phyloP scores from a whole-genome alignment of 768 basidiomycete species.

The Boletus barrowsii region DNA sequence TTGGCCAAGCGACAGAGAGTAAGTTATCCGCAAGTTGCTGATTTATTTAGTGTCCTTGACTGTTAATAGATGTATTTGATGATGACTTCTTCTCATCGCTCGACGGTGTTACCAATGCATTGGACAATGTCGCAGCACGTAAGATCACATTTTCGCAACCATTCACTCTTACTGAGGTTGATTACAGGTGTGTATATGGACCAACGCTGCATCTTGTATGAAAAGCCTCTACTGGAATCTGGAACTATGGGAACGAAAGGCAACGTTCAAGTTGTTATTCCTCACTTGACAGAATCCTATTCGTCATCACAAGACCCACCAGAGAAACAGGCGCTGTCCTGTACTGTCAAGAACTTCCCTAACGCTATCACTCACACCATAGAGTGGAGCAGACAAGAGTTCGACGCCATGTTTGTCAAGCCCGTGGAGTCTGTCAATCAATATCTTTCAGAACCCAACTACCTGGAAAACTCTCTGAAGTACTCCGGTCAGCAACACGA shows the following conservation, averaged over 20 bases:
- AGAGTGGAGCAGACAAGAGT: slow-evolving; percentile 95
- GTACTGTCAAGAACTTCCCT: slow-evolving; percentile 99
- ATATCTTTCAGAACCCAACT: slow-evolving; percentile 96
- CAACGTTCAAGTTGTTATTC: slow-evolving; percentile 93
- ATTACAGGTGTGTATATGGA: slow-evolving; percentile 94
- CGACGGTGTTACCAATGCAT: slow-evolving; percentile 94
- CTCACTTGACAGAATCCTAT: slow-evolving; percentile 94
- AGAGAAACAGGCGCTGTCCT: slow-evolving; percentile 94
- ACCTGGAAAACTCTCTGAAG: slow-evolving; percentile 85
- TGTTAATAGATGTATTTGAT: slow-evolving; percentile 70
- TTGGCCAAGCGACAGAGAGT: slow-evolving; percentile 93
- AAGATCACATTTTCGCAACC: slow-evolving; percentile 29
- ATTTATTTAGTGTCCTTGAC: slow-evolving; percentile 11
- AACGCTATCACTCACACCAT: slow-evolving; percentile 98
- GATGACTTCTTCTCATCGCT: slow-evolving; percentile 84
- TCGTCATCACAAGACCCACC: slow-evolving; percentile 98
- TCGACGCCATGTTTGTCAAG: slow-evolving; percentile 91
- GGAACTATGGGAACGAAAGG: slow-evolving; percentile 98
- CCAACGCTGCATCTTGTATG: slow-evolving; percentile 93
- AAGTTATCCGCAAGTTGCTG: slow-evolving; percentile 28
- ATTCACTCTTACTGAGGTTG: neutral
- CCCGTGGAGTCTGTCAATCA: slow-evolving; percentile 92
- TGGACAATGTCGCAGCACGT: slow-evolving; percentile 97
- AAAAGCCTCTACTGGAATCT: slow-evolving; percentile 93
- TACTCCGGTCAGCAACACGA: slow-evolving; percentile 90